Evolutionary conservation across 192 early-diverging fungal genomes (phyloP), one percentile per base, ranked within the genome.

Genomic region (Coemansia guatemalensis): DNA sequence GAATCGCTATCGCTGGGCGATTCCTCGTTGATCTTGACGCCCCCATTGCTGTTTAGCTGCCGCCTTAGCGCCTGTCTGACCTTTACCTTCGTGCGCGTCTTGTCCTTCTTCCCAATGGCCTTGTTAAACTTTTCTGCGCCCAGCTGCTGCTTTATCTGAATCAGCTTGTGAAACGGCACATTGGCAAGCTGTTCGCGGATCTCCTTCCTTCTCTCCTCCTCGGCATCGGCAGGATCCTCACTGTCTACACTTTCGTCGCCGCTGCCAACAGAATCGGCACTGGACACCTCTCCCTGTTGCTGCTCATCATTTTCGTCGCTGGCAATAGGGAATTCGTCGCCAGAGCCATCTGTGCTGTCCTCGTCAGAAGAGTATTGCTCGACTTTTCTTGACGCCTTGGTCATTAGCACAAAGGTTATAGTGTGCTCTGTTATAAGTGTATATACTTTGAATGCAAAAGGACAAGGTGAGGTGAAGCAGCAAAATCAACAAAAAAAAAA

Each of bases 151-250:
- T 93, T 89, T 24, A 93, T 87, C 51, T 90, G 87, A 52, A 91
- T 82, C 23, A 93, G 69, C 60, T 93, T 85, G 63, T 87, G 88
- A 68, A 95, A 95, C 8, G 92, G 86, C 18, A 93, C 85, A 50
- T 90, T 86, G 6, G 90, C 88, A 5, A 95, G 83, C 55, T 71
- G 60, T 53, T 64, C 25, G 23, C 71, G 70, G 22, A 70, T 48
- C 50, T 25, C 44, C 2, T 65, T 71, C 50, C 58, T 23, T 20
- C 11, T n/a, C 9, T 56, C 33, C 8, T 64, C 57, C 17, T 74
- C 67, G 17, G 39, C 0, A 44, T 44, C 39, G 3, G 14, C 39
- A 18, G 24, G 3, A 30, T 62, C 56, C 9, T 69, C 80, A 9
- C 39, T 41, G 24, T 55, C 54, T 8, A 5, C 7, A 4, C 24